phyloP scores from a whole-genome alignment of 768 basidiomycete species.

The Sistotremastrum niveocremeum region DNA sequence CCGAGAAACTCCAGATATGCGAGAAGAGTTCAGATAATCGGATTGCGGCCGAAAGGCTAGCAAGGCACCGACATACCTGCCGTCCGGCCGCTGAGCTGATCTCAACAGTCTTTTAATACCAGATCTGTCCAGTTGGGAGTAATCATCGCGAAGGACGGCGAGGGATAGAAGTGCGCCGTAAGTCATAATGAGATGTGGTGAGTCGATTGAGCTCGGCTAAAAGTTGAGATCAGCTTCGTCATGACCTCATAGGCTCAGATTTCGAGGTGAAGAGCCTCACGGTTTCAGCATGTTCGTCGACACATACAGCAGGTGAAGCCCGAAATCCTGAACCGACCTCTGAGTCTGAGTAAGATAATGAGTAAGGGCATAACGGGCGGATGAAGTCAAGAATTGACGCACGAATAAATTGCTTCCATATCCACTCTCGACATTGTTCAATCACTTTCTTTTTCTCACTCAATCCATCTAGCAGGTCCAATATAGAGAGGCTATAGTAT shows the following conservation, averaged over 20 bases:
- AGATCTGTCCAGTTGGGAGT: slow-evolving; percentile 49
- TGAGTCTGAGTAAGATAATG: neutral
- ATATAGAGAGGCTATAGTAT: slow-evolving; percentile 78
- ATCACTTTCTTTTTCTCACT: slow-evolving; percentile 28
- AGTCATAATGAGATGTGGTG: slow-evolving; percentile 83
- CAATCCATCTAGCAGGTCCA: slow-evolving; percentile 60
- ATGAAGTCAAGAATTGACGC: slow-evolving; percentile 12
- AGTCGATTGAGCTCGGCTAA: slow-evolving; percentile 22
- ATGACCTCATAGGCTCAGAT: slow-evolving; percentile 1
- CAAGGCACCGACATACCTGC: slow-evolving; percentile 43
- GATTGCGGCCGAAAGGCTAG: neutral
- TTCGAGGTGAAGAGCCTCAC: slow-evolving; percentile 11
- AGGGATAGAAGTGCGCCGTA: slow-evolving; percentile 82
- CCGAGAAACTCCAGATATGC: slow-evolving; percentile 43
- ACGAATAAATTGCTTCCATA: slow-evolving; percentile 81
- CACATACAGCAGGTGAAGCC: slow-evolving; percentile 45
- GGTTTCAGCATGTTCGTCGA: slow-evolving; percentile 9
- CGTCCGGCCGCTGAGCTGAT: slow-evolving; percentile 64
- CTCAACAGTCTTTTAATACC: slow-evolving; percentile 57
- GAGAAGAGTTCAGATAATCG: neutral
- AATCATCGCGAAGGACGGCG: slow-evolving; percentile 78
- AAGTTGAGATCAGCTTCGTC: neutral
- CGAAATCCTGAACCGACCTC: slow-evolving; percentile 13
- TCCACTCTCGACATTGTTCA: slow-evolving; percentile 64
- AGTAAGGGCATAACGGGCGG: slow-evolving; percentile 4